Conservation (phyloP, 1,284 basidiomycete species). For the Rhodotorula sp. region DNA sequence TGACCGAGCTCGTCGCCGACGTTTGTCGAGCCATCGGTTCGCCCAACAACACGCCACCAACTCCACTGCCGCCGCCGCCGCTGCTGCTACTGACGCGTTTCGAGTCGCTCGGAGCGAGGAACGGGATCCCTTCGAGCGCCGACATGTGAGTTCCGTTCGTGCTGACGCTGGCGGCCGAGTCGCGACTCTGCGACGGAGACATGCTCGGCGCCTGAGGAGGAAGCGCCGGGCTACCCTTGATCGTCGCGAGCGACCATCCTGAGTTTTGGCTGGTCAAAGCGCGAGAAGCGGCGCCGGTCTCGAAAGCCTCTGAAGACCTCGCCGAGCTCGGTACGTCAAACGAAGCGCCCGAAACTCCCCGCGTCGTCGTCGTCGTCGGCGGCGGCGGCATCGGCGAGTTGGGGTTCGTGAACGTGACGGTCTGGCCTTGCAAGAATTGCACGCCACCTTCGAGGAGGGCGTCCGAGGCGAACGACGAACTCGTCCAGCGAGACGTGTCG, state of each 20-base stretch:
- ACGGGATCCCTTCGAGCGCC: constrained; percentile 38
- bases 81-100: too few relatives aligned
- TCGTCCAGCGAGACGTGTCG: constrained; percentile 23
- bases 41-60: background rate
- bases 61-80: too few relatives aligned
- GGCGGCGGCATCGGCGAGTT: constrained; percentile 11
- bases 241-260: constrained; percentile 7
- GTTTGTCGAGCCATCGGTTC: background rate
- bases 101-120: constrained; percentile 17
- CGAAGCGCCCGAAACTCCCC: constrained; percentile 11
- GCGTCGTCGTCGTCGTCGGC: background rate
- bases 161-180: constrained; percentile 22
- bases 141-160: constrained; percentile 17
- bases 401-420: constrained; percentile 31
- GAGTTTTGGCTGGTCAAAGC: constrained; percentile 7
- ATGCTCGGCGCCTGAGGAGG: background rate
- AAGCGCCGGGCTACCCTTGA: background rate
- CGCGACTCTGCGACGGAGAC: constrained; percentile 11
- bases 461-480: constrained; percentile 17
- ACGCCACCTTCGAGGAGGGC: constrained; percentile 6
- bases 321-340: constrained; percentile 29
- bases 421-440: constrained; percentile 31
- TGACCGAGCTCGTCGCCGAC: constrained; percentile 16
- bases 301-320: constrained; percentile 22
- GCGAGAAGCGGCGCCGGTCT: constrained; percentile 4